These are phyloP conservation scores for Teratosphaeria zuluensis DNA, from an alignment of 2,329 filamentous ascomycete genomes.

Conservation along the genomic window DNA sequence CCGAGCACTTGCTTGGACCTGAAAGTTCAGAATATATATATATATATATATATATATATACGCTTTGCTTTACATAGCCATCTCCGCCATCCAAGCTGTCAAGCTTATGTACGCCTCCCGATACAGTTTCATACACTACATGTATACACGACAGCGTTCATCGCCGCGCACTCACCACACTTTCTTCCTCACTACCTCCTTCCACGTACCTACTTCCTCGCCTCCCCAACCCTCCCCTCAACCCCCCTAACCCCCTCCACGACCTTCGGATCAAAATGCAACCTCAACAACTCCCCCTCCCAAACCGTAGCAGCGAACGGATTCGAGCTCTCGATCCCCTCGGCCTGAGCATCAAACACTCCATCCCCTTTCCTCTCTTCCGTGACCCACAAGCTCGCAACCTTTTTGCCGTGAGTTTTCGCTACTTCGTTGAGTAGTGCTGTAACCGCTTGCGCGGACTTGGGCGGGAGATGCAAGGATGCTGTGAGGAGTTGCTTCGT, in stretches of 20 bases:
- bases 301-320: constrained; percentile 84
- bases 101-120: too few relatives aligned
- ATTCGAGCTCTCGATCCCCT: constrained; percentile 75
- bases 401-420: constrained; percentile 71
- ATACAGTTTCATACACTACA: too few relatives aligned
- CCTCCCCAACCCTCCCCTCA: background rate
- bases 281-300: constrained; percentile 80
- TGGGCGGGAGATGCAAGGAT: constrained; percentile 80
- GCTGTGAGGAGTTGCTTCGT: constrained; percentile 79
- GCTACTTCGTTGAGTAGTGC: constrained; percentile 69
- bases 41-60: too few relatives aligned
- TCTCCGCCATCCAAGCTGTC: too few relatives aligned
- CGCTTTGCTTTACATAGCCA: too few relatives aligned
- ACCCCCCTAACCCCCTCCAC: constrained; percentile 48
- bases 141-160: too few relatives aligned
- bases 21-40: too few relatives aligned
- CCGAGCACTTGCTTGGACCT: too few relatives aligned
- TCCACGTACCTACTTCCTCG: background rate
- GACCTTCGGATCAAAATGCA: constrained; percentile 80
- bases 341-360: constrained; percentile 63
- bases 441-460: constrained; percentile 71
- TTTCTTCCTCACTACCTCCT: too few relatives aligned
- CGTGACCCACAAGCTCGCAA: constrained; percentile 82
- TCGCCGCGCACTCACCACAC: too few relatives aligned
- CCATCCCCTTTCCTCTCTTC: constrained; percentile 91